phyloP scores from a whole-genome alignment of 2,329 filamentous ascomycete species.

The Penicillium rolfsii region DNA sequence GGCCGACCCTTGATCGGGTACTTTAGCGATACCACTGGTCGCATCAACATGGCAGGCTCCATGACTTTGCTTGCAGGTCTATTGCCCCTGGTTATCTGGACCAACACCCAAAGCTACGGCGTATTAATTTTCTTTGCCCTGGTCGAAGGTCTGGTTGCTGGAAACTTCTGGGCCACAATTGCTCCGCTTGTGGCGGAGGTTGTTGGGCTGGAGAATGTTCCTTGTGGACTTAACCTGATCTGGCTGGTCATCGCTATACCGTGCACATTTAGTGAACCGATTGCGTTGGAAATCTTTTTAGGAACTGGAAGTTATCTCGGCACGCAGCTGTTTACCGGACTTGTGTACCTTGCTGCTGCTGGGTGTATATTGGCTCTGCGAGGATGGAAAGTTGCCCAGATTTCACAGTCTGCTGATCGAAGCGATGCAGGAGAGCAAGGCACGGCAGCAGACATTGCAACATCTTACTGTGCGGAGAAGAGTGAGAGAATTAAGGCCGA shows the following conservation, averaged over 20 bases:
- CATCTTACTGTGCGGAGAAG: not conserved
- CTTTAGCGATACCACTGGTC: conserved; percentile 59
- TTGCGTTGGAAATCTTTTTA: conserved; percentile 18
- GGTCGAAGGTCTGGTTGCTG: conserved; percentile 49
- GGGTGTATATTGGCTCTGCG: not conserved
- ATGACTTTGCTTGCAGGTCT: conserved; percentile 26
- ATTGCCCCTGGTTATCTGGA: conserved; percentile 40
- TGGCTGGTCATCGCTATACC: conserved; percentile 19
- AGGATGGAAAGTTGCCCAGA: conserved; percentile 1
- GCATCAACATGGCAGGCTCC: conserved; percentile 59
- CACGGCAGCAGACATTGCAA: not conserved
- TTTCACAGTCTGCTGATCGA: not conserved
- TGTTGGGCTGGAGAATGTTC: conserved; percentile 18
- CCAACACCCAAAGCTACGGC: conserved; percentile 49
- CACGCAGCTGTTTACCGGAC: conserved; percentile 10
- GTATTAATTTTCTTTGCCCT: conserved; percentile 50
- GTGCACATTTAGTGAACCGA: conserved; percentile 18
- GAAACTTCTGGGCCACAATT: conserved; percentile 50
- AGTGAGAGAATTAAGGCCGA: not conserved
- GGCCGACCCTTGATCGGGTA: conserved; percentile 61
- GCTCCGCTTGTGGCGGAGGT: conserved; percentile 19
- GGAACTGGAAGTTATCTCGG: conserved; percentile 11
- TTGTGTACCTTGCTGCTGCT: conserved; percentile 7
- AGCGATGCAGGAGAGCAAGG: not conserved
- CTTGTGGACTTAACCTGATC: conserved; percentile 18